Evolutionary conservation across 1,284 basidiomycete genomes (phyloP).

Genomic region (Pyrrhoderma lamaoense): DNA sequence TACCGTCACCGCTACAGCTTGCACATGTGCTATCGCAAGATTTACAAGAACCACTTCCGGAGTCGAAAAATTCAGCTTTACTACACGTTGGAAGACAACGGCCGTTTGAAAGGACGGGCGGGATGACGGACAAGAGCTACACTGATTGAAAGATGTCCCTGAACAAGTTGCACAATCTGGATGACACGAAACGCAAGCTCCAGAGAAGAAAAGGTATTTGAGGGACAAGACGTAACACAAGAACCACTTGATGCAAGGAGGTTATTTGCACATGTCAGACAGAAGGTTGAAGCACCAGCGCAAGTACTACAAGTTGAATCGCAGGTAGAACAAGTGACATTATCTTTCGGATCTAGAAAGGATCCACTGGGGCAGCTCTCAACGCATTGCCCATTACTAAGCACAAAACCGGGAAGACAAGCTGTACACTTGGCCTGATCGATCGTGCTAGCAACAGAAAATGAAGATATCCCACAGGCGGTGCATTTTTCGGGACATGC

Average conservation of each 20-base stretch:
- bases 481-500: slow-evolving; percentile 76
- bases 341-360: slow-evolving; percentile 64
- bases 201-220: slow-evolving; percentile 59
- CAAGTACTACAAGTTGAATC: slow-evolving; percentile 69
- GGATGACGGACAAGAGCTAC: slow-evolving; percentile 56
- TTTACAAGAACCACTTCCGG: slow-evolving; percentile 52
- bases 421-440: slow-evolving; percentile 63
- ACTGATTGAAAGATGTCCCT: slow-evolving; percentile 66
- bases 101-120: slow-evolving; percentile 67
- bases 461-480: slow-evolving; percentile 63
- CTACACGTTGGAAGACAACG: slow-evolving; percentile 72
- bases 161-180: slow-evolving; percentile 75
- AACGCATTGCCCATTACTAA: slow-evolving; percentile 58
- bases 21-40: slow-evolving; percentile 67
- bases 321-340: slow-evolving; percentile 66
- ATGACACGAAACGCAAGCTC: slow-evolving; percentile 65
- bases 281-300: slow-evolving; percentile 55
- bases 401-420: slow-evolving; percentile 68
- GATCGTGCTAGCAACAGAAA: slow-evolving; percentile 58
- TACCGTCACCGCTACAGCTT: slow-evolving; percentile 61
- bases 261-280: slow-evolving; percentile 59
- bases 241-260: slow-evolving; percentile 60
- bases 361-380: slow-evolving; percentile 61
- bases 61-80: slow-evolving; percentile 65
- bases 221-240: slow-evolving; percentile 68